Evolutionary conservation across 2,329 filamentous ascomycete genomes (phyloP), one percentile per base, ranked within the genome.

Genomic region (Eurotiales sp.): DNA sequence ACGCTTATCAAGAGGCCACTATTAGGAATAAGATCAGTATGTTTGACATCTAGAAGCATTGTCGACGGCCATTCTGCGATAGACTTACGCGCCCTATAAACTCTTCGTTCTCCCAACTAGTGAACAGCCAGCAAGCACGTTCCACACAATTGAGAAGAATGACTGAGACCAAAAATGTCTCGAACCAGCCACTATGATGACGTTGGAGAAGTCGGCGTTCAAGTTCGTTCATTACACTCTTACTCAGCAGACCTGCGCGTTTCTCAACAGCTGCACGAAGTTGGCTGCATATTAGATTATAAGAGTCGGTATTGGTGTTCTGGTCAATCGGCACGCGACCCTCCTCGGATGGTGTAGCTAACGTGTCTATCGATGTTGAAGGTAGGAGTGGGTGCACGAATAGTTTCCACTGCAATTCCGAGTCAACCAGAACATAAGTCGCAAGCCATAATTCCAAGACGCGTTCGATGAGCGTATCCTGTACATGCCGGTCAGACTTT

Each of bases 121-220:
- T 75, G 65, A 80, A 84, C 3, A 82, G 66, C 72, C 78, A 81
- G 60, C 78, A 78, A 65, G 80, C 81, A 49, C 80, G 73, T 64
- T 84, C 81, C 12, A 82, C 77, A 55, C 78, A 82, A 52, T 77
- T 80, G 21, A 84, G 67, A 0, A 84, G 68, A 14, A 84, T 71
- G n/a, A 84, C 70, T 0, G 79, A 74, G 4, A 78, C 76, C n/a
- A 84, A 65, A 59, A 82, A 83, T 0, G 80, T 83, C 54, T 80
- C 77, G 51, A 84, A 82, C 41, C 74, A 74, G 46, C 76, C 78
- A 19, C 74, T 75, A 61, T 81, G 77, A 59, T 80, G 77, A 11
- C 79, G 77, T 57, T 81, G 79, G 7, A 83, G 70, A 4, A 84
- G 66, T n/a, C 80, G 75, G 15, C 79, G 75, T 60, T 84, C 81